phyloP scores from a whole-genome alignment of 495 filamentous ascomycete species.

The Haplographium delicatum region DNA sequence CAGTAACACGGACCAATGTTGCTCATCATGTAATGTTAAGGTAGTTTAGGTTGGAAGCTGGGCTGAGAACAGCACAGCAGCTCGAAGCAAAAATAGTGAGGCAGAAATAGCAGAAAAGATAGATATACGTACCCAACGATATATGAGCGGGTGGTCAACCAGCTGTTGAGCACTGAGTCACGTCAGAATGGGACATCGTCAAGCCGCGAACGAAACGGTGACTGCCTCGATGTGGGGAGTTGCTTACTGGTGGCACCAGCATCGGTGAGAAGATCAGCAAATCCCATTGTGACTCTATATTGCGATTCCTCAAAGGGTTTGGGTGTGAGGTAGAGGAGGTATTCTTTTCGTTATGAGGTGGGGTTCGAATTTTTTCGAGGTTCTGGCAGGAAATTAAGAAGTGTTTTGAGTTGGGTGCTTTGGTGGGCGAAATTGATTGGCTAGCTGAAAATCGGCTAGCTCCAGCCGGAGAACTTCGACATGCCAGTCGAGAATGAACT shows the following conservation, averaged over 20 bases:
- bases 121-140: constrained; percentile 73
- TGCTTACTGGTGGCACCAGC: constrained; percentile 76
- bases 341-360: constrained; percentile 10
- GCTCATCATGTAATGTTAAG: constrained; percentile 70
- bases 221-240: constrained; percentile 20
- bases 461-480: neutral
- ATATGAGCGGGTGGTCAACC: constrained; percentile 86
- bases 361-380: constrained; percentile 13
- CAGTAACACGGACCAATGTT: constrained; percentile 98
- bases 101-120: constrained; percentile 12
- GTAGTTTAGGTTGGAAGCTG: constrained; percentile 9
- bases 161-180: constrained; percentile 81
- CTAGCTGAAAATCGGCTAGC: neutral
- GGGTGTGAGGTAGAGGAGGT: constrained; percentile 1
- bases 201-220: constrained; percentile 9
- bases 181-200: constrained; percentile 33
- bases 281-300: constrained; percentile 82
- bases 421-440: neutral
- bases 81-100: neutral
- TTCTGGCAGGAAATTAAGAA: neutral
- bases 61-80: neutral
- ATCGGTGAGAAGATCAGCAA: constrained; percentile 85
- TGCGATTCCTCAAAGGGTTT: neutral
- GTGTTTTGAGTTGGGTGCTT: neutral
- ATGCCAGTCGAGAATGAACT: constrained; percentile 8